Evolutionary conservation across 2,329 filamentous ascomycete genomes (phyloP).

Genomic region (Monosporascus sp.): DNA sequence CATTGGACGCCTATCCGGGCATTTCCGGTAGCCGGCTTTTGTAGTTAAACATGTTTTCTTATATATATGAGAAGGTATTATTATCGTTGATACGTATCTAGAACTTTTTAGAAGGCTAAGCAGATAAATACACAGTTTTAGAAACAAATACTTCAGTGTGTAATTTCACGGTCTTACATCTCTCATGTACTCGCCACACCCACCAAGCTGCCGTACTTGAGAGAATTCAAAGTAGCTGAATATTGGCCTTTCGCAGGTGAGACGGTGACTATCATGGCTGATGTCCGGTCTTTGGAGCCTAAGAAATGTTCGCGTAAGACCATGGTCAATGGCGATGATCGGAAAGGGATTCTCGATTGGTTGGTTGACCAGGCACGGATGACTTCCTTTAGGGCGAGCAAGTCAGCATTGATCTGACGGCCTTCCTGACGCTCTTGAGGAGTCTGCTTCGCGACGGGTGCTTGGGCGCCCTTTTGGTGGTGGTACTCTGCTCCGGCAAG

Average conservation of each 20-base stretch:
- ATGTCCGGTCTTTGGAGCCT: background rate
- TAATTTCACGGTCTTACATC: too few relatives aligned
- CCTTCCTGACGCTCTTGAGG: constrained; percentile 35
- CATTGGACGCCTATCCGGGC: too few relatives aligned
- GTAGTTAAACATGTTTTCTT: too few relatives aligned
- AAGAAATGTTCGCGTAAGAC: constrained; percentile 1
- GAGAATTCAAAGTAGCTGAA: constrained; percentile 1
- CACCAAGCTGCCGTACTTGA: constrained; percentile 2
- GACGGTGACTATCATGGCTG: constrained; percentile 1
- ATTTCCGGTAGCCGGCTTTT: too few relatives aligned
- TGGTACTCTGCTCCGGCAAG: constrained; percentile 40
- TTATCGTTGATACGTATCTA: too few relatives aligned
- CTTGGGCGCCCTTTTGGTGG: constrained; percentile 19
- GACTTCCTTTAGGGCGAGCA: constrained; percentile 40
- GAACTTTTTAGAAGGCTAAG: too few relatives aligned
- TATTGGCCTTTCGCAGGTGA: background rate
- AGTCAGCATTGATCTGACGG: constrained; percentile 39
- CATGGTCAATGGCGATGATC: constrained; percentile 35
- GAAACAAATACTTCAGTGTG: too few relatives aligned
- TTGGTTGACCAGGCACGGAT: constrained; percentile 34
- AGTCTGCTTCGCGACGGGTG: constrained; percentile 21
- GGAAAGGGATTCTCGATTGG: constrained; percentile 33
- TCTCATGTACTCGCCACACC: background rate
- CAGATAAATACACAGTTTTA: too few relatives aligned
- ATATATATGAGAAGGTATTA: too few relatives aligned